These are phyloP conservation scores for Gynandropsis gynandra DNA, from an alignment of 345 rosid genomes.

Conservation along the genomic window DNA sequence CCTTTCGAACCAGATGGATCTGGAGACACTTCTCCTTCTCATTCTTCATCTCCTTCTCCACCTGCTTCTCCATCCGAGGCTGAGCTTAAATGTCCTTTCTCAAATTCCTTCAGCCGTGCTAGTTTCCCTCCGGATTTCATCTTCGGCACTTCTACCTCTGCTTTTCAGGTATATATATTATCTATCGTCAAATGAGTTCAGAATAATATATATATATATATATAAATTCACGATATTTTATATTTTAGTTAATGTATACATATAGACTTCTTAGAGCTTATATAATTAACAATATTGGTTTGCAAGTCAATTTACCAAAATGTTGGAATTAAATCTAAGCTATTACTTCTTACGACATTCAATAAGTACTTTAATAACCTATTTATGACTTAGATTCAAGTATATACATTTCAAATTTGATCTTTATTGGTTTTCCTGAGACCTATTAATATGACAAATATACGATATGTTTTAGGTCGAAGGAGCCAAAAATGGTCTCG, in stretches of 20 bases:
- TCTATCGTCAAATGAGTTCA: not conserved
- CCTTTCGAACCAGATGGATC: not conserved
- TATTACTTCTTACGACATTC: too few species aligned
- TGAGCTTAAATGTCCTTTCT: not conserved
- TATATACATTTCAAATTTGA: too few species aligned
- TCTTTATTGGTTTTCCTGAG: too few species aligned
- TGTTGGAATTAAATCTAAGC: too few species aligned
- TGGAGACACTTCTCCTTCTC: not conserved
- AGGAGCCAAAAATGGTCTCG: not conserved
- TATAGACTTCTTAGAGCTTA: too few species aligned
- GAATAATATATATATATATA: not conserved
- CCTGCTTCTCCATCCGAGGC: not conserved
- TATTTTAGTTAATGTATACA: too few species aligned
- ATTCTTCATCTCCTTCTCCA: not conserved
- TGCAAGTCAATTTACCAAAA: too few species aligned
- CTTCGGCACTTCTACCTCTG: not conserved
- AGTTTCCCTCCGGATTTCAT: conserved; percentile 2
- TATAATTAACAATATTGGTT: too few species aligned
- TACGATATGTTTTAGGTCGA: not conserved
- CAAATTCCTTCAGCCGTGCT: not conserved
- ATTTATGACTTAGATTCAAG: too few species aligned
- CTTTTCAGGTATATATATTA: not conserved
- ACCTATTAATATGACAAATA: too few species aligned
- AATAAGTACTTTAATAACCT: too few species aligned
- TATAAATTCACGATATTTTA: too few species aligned